phyloP scores from a whole-genome alignment of 106 monocot species.

The Vanilla planifolia region DNA sequence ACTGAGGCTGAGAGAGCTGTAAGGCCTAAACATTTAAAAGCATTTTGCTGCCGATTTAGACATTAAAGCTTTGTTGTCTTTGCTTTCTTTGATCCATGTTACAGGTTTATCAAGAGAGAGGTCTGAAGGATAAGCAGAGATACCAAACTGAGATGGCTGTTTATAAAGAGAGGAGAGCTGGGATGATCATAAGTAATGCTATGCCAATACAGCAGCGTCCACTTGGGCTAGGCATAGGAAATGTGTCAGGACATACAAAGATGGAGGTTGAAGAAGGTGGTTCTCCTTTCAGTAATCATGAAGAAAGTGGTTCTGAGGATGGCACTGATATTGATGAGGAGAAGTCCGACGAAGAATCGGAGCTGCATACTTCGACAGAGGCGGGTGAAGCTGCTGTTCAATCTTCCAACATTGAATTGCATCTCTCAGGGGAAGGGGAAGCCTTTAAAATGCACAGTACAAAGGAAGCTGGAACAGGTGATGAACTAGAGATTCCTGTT shows the following conservation, averaged over 20 bases:
- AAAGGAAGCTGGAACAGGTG: too few species aligned
- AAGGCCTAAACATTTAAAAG: conserved; percentile 15
- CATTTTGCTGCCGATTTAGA: too few species aligned
- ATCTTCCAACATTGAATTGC: conserved; percentile 12
- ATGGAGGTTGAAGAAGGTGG: conserved; percentile 16
- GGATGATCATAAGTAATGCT: conserved; percentile 36
- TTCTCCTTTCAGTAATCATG: too few species aligned
- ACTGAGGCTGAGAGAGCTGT: conserved; percentile 77
- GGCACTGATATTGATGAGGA: conserved; percentile 35
- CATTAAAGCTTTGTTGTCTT: too few species aligned
- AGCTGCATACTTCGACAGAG: conserved; percentile 25
- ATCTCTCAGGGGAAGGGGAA: too few species aligned
- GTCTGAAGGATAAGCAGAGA: conserved; percentile 79
- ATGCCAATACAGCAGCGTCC: conserved; percentile 62
- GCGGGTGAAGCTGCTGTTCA: conserved; percentile 9
- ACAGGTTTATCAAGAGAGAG: conserved; percentile 94
- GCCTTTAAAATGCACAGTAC: too few species aligned
- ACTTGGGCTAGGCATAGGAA: conserved; percentile 15
- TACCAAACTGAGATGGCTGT: conserved; percentile 70
- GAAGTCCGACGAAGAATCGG: conserved; percentile 37
- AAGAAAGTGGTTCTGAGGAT: conserved; percentile 21
- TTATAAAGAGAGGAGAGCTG: conserved; percentile 50
- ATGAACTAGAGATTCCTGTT: too few species aligned
- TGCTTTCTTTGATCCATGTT: neutral
- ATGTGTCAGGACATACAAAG: conserved; percentile 10